Percentiles rank a stretch among this genome's conserved stretches.
phyloP scores from a whole-genome alignment of 805 yeast species.

The Komagataella pseudopastoris region DNA sequence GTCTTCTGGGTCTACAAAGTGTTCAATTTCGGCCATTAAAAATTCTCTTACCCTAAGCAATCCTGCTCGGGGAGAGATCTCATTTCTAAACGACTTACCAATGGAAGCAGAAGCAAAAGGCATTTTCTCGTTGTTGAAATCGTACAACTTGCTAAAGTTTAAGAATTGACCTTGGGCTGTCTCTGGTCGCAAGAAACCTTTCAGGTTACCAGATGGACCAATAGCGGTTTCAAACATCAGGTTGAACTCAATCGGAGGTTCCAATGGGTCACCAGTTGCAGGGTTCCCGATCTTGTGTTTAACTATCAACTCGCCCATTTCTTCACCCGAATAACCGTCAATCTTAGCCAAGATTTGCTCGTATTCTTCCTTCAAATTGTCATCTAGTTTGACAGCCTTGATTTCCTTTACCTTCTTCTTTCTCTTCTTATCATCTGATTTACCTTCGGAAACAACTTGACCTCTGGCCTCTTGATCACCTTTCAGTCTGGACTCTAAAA shows the following conservation, averaged over 20 bases:
- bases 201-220: conserved; percentile 95
- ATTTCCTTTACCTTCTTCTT: conserved; percentile 95
- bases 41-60: conserved; percentile 96
- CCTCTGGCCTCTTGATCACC: conserved; percentile 98
- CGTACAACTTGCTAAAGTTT: conserved; percentile 86
- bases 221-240: conserved; percentile 98
- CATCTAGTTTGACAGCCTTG: conserved; percentile 78
- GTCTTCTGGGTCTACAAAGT: conserved; percentile 87
- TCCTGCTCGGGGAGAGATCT: conserved; percentile 97
- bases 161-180: conserved; percentile 99
- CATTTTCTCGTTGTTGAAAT: conserved; percentile 90
- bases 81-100: conserved; percentile 98
- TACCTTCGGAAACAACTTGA: conserved; percentile 58
- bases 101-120: conserved; percentile 99
- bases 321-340: conserved; percentile 89
- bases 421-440: conserved; percentile 73
- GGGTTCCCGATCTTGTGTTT: conserved; percentile 86
- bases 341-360: conserved; percentile 83
- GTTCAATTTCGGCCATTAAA: conserved; percentile 98
- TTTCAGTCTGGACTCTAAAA: conserved; percentile 86
- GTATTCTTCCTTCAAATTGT: conserved; percentile 64
- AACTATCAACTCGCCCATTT: conserved; percentile 78
- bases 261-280: conserved; percentile 72
- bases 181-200: conserved; percentile 95
- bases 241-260: conserved; percentile 90